A percentile compares a stretch with the other conserved stretches of the same genome.
phyloP scores from a whole-genome alignment of 1,284 basidiomycete species.

The Porodaedalea pini region DNA sequence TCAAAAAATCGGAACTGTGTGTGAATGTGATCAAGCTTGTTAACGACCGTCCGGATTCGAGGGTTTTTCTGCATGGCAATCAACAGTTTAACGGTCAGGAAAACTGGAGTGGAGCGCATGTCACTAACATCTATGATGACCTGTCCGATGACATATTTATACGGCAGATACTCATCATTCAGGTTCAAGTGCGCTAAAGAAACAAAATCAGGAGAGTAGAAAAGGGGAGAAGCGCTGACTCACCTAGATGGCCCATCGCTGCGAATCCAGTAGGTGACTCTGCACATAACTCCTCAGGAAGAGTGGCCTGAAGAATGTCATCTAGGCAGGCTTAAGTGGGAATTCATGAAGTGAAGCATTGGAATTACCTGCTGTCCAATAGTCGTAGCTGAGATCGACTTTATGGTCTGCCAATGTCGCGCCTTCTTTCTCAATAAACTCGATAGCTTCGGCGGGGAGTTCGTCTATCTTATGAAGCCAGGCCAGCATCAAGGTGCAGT shows the following conservation, averaged over 20 bases:
- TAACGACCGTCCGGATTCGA: conserved; percentile 84
- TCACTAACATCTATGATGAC: conserved; percentile 80
- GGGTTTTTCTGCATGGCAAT: conserved; percentile 69
- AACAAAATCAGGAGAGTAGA: background rate
- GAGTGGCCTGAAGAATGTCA: conserved; percentile 75
- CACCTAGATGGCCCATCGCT: conserved; percentile 88
- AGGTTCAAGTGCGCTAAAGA: conserved; percentile 81
- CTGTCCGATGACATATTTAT: conserved; percentile 87
- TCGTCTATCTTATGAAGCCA: conserved; percentile 56
- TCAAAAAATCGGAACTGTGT: conserved; percentile 89
- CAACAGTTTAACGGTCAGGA: background rate
- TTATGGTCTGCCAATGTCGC: conserved; percentile 55
- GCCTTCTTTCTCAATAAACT: conserved; percentile 52
- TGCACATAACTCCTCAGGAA: conserved; percentile 73
- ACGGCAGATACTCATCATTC: conserved; percentile 86
- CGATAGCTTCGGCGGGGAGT: conserved; percentile 49
- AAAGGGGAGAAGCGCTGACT: conserved; percentile 23
- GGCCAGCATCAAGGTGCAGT: conserved; percentile 11
- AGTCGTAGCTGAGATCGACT: conserved; percentile 73
- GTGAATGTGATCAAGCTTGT: conserved; percentile 90
- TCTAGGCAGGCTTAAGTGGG: conserved; percentile 36
- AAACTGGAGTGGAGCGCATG: background rate
- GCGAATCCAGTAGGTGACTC: conserved; percentile 88
- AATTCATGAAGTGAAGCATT: background rate
- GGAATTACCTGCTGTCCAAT: conserved; percentile 74